Base-by-base conservation (phyloP, 345 rosid genomes). In the Eutrema heterophyllum region DNA sequence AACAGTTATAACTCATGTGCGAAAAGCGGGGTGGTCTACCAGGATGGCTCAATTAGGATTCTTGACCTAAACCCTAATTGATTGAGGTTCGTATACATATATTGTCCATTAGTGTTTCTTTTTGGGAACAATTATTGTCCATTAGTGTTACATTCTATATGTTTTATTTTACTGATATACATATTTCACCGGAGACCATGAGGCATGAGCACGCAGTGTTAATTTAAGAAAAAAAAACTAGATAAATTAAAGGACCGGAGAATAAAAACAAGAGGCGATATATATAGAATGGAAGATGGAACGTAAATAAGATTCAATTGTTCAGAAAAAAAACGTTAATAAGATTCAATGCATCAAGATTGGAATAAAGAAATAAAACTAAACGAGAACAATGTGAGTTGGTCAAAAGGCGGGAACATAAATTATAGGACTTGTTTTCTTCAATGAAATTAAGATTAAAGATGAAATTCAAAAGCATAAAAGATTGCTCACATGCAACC, bases 401-500 rank as follows among this genome's bases (percentile, higher is more conserved):
- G 79, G 79, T 76, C 79, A 76, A 76, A 76, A 54, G 70, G 51
- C 14, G 73, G 75, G 70, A 55, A 70, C 75, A 76, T 54, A 69
- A 76, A 63, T 39, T 62, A 63, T 76, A 69, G 79, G 59, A 40
- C 70, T 76, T 76, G 75, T 55, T 76, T 76, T 62, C 30, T 62
- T 65, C 79, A 76, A 75, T 51, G 63, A 41, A 41, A 68, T 54
- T 68, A 24, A 10, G 68, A 44, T 54, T 75, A 68, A 55, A 76
- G 52, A 76, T 76, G 29, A 62, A 51, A 53, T 53, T 53, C n/a
- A 53, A 76, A 76, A 69, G 79, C 68, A 75, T 51, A 75, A 62
- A 74, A 75, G 79, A 63, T 76, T 70, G 60, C 65, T 76, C 79
- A 76, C 79, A 76, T 76, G 79, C 79, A 76, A 36, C 75, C 75